Evolutionary conservation across 345 rosid species (phyloP).

Genomic region (Noccaea bulbosa): DNA sequence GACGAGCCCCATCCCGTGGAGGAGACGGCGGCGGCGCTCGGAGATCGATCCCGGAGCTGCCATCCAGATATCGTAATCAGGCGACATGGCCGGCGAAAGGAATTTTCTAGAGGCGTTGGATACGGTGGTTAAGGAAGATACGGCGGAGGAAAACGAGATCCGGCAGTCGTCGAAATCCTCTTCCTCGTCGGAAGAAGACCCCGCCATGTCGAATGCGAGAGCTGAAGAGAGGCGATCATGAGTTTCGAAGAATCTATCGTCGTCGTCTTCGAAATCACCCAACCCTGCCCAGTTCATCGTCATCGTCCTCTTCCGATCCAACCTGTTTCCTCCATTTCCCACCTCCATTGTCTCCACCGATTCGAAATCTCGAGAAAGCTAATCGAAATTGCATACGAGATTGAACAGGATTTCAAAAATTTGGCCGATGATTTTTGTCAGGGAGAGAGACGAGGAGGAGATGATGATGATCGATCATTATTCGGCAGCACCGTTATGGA

Average conservation of each 20-base stretch:
- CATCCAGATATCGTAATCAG: conserved; percentile 86
- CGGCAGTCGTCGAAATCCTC: conserved; percentile 72
- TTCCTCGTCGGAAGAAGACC: conserved; percentile 68
- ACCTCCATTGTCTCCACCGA: conserved; percentile 17
- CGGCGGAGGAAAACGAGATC: conserved; percentile 64
- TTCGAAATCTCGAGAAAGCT: neutral
- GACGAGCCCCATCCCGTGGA: conserved; percentile 83
- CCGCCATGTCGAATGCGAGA: conserved; percentile 56
- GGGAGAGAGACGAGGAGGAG: conserved; percentile 14
- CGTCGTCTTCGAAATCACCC: conserved; percentile 70
- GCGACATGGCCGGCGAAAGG: conserved; percentile 49
- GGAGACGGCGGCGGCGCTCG: conserved; percentile 77
- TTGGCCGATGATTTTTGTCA: conserved; percentile 1
- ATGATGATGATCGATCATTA: conserved; percentile 25
- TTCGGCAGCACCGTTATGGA: conserved; percentile 37
- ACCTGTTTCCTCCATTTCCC: conserved; percentile 28
- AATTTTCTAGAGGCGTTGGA: conserved; percentile 49
- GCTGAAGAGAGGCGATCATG: conserved; percentile 62
- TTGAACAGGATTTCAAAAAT: neutral
- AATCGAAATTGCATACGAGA: conserved; percentile 12
- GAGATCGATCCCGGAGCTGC: conserved; percentile 81
- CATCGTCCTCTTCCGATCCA: conserved; percentile 60
- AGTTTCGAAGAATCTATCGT: conserved; percentile 76
- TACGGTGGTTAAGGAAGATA: conserved; percentile 46
- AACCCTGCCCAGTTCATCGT: conserved; percentile 80